These are phyloP conservation scores for Arabidopsis thaliana DNA, from an alignment of 345 rosid species.

Conservation along the genomic window DNA sequence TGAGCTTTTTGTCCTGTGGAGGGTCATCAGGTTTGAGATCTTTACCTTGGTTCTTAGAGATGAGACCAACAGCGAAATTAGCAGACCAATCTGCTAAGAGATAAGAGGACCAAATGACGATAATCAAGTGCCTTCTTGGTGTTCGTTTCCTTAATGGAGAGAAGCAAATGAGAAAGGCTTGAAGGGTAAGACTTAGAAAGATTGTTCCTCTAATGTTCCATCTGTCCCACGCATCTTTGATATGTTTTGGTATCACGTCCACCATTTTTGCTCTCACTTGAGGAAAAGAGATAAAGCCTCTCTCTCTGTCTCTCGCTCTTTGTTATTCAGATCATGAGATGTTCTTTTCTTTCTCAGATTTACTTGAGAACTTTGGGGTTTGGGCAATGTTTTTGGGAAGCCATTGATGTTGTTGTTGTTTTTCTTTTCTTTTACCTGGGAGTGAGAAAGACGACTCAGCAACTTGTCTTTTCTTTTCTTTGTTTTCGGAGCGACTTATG, in stretches of 20 bases:
- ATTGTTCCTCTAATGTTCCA: slow-evolving; percentile 68
- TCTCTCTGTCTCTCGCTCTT: slow-evolving; percentile 3
- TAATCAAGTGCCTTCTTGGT: slow-evolving; percentile 39
- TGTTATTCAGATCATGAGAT: too few species aligned
- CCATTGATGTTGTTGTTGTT: slow-evolving; percentile 23
- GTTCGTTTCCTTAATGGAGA: slow-evolving; percentile 63
- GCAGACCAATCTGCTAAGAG: slow-evolving; percentile 70
- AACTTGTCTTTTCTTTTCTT: too few species aligned
- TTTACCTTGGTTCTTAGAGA: slow-evolving; percentile 56
- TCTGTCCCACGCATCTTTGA: slow-evolving; percentile 50
- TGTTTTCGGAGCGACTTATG: too few species aligned
- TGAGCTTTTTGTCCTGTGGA: slow-evolving; percentile 43
- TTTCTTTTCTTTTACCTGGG: too few species aligned
- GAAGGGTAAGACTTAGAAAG: slow-evolving; percentile 61
- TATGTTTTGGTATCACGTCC: slow-evolving; percentile 43
- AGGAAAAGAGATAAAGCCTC: neutral
- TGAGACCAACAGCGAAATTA: slow-evolving; percentile 59
- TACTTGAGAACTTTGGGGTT: neutral
- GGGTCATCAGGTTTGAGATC: neutral
- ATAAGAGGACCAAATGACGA: slow-evolving; percentile 62
- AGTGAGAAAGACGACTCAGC: too few species aligned
- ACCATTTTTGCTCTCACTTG: slow-evolving; percentile 37
- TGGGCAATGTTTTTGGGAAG: slow-evolving; percentile 19
- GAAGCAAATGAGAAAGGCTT: slow-evolving; percentile 51
- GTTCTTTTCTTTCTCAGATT: neutral